Evolutionary conservation across 331 rosid species (phyloP).

Genomic region (Acacia pycnantha): DNA sequence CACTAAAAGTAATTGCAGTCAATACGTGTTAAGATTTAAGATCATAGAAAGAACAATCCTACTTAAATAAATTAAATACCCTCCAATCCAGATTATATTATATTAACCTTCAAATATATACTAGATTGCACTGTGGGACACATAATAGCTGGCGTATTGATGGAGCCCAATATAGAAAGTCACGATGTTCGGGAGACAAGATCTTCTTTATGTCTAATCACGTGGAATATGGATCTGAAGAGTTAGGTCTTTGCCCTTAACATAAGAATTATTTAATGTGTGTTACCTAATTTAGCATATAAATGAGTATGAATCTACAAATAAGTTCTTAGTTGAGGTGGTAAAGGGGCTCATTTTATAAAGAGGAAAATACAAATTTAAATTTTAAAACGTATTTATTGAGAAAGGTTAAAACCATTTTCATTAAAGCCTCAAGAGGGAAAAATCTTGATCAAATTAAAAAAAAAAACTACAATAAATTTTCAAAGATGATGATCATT

Average conservation of each 20-base stretch:
- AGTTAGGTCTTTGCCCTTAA: neutral
- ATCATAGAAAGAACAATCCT: no score
- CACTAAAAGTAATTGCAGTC: no score
- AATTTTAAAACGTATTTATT: no score
- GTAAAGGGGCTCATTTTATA: rapidly evolving
- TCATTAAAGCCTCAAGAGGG: no score
- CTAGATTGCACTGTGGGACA: neutral
- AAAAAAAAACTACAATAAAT: neutral
- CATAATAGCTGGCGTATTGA: neutral
- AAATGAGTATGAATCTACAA: no score
- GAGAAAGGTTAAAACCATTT: no score
- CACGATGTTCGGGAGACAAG: neutral
- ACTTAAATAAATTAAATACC: neutral
- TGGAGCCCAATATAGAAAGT: neutral
- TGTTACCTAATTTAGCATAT: neutral
- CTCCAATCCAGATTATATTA: no score
- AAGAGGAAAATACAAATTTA: no score
- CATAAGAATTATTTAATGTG: neutral
- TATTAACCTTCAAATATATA: neutral
- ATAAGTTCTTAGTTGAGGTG: no score
- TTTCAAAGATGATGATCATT: neutral
- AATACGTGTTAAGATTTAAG: no score
- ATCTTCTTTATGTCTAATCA: neutral
- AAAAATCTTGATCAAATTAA: no score
- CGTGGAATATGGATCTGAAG: neutral